Conservation (phyloP, 345 rosid genomes). For the Citrus maxima region DNA sequence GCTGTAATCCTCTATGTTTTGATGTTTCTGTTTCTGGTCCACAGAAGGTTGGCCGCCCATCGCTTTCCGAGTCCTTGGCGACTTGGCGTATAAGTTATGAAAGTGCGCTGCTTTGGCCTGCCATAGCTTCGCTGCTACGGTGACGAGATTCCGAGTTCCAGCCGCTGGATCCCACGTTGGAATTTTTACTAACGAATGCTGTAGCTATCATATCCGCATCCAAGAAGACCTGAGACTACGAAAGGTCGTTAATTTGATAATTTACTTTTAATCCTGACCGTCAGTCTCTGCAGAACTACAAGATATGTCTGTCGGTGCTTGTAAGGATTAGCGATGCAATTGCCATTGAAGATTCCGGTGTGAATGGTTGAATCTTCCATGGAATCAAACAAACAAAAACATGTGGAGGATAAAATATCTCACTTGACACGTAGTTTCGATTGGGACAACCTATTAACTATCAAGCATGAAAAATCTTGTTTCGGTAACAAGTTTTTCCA, state of each 20-base stretch:
- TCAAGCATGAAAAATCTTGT: no score
- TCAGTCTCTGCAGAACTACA: neutral
- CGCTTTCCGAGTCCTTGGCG: neutral
- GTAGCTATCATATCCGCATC: neutral
- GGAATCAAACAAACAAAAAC: neutral
- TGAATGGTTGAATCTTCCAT: neutral
- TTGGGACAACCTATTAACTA: neutral
- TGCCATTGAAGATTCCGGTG: neutral
- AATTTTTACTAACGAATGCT: neutral
- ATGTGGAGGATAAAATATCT: neutral
- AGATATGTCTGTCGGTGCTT: no score
- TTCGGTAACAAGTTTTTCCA: no score
- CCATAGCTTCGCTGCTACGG: conserved; percentile 5
- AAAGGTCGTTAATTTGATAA: neutral
- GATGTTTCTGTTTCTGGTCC: neutral
- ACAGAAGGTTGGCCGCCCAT: neutral
- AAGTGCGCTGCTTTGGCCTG: neutral
- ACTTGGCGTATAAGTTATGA: neutral
- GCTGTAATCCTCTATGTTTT: neutral
- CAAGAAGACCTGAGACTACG: neutral
- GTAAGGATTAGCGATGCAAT: neutral
- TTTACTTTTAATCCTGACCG: neutral
- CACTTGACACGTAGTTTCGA: neutral
- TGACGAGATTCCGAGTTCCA: neutral
- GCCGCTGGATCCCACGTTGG: neutral